Percentiles rank a stretch among this genome's conserved stretches.
These are phyloP conservation scores for Trifolium subterraneum DNA, from an alignment of 306 rosid species.

Conservation along the genomic window DNA sequence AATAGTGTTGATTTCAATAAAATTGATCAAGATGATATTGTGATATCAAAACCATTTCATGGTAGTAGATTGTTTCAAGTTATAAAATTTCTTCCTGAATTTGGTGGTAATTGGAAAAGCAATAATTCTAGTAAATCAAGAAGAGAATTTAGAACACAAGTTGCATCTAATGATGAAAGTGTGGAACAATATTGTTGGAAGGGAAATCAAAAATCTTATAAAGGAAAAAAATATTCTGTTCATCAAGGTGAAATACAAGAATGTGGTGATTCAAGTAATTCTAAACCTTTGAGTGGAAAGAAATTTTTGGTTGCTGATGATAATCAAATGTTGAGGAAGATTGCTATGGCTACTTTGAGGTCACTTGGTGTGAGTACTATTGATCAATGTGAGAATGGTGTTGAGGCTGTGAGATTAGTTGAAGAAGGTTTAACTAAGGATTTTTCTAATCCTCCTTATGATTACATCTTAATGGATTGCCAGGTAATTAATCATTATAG, in stretches of 20 bases:
- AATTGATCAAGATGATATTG: slow-evolving; percentile 51
- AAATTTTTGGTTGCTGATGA: slow-evolving; percentile 75
- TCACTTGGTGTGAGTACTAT: slow-evolving; percentile 56
- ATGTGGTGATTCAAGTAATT: neutral
- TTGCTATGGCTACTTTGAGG: slow-evolving; percentile 41
- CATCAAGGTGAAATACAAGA: slow-evolving; percentile 45
- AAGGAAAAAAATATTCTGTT: slow-evolving; percentile 16
- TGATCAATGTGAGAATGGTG: slow-evolving; percentile 65
- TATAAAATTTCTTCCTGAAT: slow-evolving; percentile 72
- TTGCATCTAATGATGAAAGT: neutral
- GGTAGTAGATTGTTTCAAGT: slow-evolving; percentile 59
- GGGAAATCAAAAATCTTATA: slow-evolving; percentile 13
- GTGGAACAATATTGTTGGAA: neutral
- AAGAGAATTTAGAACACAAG: neutral
- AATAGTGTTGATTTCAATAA: slow-evolving; percentile 16
- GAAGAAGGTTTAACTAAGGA: slow-evolving; percentile 42
- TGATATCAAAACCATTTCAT: slow-evolving; percentile 67
- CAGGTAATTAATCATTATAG: slow-evolving; percentile 50
- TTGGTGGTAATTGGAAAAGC: slow-evolving; percentile 49
- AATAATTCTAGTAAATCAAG: neutral
- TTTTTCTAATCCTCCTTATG: slow-evolving; percentile 53
- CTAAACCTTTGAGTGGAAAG: slow-evolving; percentile 58
- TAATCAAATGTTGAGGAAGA: slow-evolving; percentile 24
- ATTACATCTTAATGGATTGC: slow-evolving; percentile 83
- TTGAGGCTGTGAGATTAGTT: slow-evolving; percentile 56